Base-by-base conservation (phyloP, 192 early-diverging fungal species). In the Linnemannia hyalina region DNA sequence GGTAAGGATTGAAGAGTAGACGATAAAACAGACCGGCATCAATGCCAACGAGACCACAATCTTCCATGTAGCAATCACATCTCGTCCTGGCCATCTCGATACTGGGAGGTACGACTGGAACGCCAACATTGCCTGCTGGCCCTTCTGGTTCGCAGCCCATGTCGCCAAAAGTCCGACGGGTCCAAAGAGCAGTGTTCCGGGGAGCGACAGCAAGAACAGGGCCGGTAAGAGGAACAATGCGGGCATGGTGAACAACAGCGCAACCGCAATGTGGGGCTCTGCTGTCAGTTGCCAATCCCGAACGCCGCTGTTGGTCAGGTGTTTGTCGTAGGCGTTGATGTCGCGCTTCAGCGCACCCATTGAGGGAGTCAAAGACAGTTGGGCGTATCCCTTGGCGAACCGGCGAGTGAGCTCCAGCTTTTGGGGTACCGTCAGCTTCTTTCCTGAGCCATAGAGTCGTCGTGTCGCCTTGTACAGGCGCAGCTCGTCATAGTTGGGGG, bases 1-100 rank as follows among this genome's bases (percentile, higher is more conserved):
- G 6, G 84, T 86, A 36, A 86, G 22, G 29, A 86, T 22, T 1
- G 84, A 81, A 2, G 71, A 79, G 20, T 86, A 76, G n/a, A 81
- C 46, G 20, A 86, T 76, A 49, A 86, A 86, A n/a, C 84, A 86
- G 6, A 86, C 47, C 0, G 84, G 84, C 79, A 81, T 86, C 68
- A 89, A 54, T 1, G 82, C 84, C 40, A 86, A 73, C 0, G 78
- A 85, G 5, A 82, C 78, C 29, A 89, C 73, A 70, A 89, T 89
- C 80, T 89, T 89, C 88, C 88, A 89, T 1, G 88, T 89, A 32
- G 88, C 88, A 75, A 89, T 89, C 18, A 89, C 88, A 81, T 89
- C 84, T 35, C 88, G 81, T 73, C 88, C 88, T 22, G 88, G 88
- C 88, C 88, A 89, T 71, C 88, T 69, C 38, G 88, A 83, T n/a